phyloP scores from a whole-genome alignment of 495 filamentous ascomycete genomes.

The Hypoxylon lienhwacheense region DNA sequence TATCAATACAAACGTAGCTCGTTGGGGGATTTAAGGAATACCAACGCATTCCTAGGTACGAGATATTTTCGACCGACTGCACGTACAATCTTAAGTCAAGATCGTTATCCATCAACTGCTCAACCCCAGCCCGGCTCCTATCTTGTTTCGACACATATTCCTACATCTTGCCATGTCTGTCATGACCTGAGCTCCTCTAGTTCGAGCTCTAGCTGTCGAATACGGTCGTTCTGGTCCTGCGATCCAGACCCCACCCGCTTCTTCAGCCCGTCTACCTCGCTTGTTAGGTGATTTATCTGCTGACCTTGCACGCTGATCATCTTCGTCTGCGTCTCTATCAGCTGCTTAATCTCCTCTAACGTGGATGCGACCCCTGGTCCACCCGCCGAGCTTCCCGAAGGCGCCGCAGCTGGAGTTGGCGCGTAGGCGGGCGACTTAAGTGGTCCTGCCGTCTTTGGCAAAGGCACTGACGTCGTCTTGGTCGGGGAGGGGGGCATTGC shows the following conservation, averaged over 20 bases:
- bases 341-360: slow-evolving; percentile 64
- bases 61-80: slow-evolving; percentile 23
- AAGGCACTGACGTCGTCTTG: slow-evolving; percentile 41
- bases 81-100: slow-evolving; percentile 32
- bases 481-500: slow-evolving; percentile 38
- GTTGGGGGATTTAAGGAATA: slow-evolving; percentile 10
- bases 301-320: slow-evolving; percentile 60
- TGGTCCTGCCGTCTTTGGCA: slow-evolving; percentile 42
- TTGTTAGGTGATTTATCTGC: slow-evolving; percentile 63
- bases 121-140: slow-evolving; percentile 10
- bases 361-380: slow-evolving; percentile 44
- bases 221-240: slow-evolving; percentile 67
- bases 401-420: slow-evolving; percentile 21
- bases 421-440: slow-evolving; percentile 35
- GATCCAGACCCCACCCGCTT: slow-evolving; percentile 58
- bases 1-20: slow-evolving; percentile 18
- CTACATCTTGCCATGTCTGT: slow-evolving; percentile 7
- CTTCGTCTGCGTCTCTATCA: slow-evolving; percentile 64
- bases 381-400: slow-evolving; percentile 19
- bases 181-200: slow-evolving; percentile 57
- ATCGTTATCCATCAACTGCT: slow-evolving; percentile 34
- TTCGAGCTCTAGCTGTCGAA: slow-evolving; percentile 69
- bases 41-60: slow-evolving; percentile 14
- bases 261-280: slow-evolving; percentile 73
- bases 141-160: slow-evolving; percentile 18